These are phyloP conservation scores for Hortiboletus rubellus DNA, from an alignment of 1,284 basidiomycete species.

Conservation along the genomic window DNA sequence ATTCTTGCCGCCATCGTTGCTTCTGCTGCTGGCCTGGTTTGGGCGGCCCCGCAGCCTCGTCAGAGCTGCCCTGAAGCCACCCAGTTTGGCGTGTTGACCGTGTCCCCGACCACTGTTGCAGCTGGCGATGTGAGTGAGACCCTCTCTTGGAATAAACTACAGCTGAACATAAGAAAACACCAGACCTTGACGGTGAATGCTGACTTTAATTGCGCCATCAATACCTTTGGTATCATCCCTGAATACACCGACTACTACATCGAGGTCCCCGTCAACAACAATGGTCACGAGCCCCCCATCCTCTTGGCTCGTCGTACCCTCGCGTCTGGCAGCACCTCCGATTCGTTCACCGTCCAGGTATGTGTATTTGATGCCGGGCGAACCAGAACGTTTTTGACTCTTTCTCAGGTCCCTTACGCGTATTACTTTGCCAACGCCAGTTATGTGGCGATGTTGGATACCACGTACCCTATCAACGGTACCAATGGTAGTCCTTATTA, in stretches of 20 bases:
- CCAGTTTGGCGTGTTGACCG: slow-evolving; percentile 19
- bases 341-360: slow-evolving; percentile 26
- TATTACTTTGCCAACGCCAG: slow-evolving; percentile 25
- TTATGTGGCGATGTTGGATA: slow-evolving; percentile 30
- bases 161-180: slow-evolving; percentile 3
- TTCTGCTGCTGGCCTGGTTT: slow-evolving; percentile 14
- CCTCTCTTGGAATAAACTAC: background rate
- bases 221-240: slow-evolving; percentile 19
- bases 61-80: slow-evolving; percentile 27
- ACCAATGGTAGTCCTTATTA: slow-evolving; percentile 27
- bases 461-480: slow-evolving; percentile 27
- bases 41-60: slow-evolving; percentile 21
- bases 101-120: slow-evolving; percentile 25
- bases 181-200: slow-evolving; percentile 28
- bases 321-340: slow-evolving; percentile 3
- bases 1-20: slow-evolving; percentile 15
- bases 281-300: slow-evolving; percentile 34
- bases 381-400: background rate
- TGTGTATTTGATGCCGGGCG: background rate
- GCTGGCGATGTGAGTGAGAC: slow-evolving; percentile 28
- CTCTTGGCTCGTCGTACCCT: slow-evolving; percentile 28
- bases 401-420: slow-evolving; percentile 28
- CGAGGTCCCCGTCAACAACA: slow-evolving; percentile 34
- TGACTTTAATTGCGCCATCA: slow-evolving; percentile 32
- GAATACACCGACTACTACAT: slow-evolving; percentile 36